phyloP scores from a whole-genome alignment of 495 filamentous ascomycete species.

The Trypethelium eluteriae region DNA sequence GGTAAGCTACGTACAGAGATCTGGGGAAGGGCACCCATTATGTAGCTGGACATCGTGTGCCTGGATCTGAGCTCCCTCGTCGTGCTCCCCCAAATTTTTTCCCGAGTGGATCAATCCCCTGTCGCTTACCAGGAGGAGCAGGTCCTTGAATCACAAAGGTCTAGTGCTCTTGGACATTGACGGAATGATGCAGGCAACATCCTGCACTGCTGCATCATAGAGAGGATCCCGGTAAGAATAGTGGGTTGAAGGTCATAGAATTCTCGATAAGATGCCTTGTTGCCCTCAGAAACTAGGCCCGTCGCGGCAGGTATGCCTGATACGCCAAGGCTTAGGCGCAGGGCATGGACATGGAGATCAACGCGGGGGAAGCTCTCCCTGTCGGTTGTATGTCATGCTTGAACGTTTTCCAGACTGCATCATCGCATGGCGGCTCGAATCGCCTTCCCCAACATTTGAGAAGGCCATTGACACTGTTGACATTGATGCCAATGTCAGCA shows the following conservation, averaged over 20 bases:
- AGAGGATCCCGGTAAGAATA: neutral
- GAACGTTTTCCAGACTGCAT: neutral
- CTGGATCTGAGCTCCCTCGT: neutral
- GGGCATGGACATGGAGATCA: neutral
- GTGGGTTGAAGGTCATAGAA: neutral
- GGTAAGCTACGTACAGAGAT: neutral
- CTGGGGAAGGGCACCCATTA: neutral
- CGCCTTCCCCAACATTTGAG: too few relatives aligned
- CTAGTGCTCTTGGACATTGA: neutral
- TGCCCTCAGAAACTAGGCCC: neutral
- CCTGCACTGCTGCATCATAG: conserved; percentile 7
- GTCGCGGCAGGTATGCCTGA: neutral
- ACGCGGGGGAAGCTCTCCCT: neutral
- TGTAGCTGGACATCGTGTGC: neutral
- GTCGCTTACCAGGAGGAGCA: neutral
- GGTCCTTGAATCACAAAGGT: neutral
- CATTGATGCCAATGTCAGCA: too few relatives aligned
- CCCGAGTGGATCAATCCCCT: neutral
- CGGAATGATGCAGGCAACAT: neutral
- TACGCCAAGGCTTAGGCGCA: neutral
- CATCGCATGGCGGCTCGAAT: too few relatives aligned
- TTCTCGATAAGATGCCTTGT: neutral
- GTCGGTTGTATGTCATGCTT: neutral
- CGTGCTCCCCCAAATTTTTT: neutral
- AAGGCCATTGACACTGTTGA: too few relatives aligned